Base-by-base conservation (phyloP, 306 rosid species). In the Trichosanthes cucumerina region DNA sequence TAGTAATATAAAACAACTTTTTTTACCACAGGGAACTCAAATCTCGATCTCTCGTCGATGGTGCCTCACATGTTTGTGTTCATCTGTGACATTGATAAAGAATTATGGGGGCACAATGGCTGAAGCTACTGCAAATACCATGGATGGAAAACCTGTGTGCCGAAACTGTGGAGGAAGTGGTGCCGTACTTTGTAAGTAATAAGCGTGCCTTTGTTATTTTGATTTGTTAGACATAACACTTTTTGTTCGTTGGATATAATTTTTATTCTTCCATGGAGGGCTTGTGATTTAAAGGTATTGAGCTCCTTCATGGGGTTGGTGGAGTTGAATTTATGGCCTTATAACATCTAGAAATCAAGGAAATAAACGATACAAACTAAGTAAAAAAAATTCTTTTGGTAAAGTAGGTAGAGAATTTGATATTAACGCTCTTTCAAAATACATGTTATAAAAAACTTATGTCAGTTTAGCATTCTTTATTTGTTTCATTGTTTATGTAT, bases 91-190 rank as follows among this genome's bases (percentile, higher is more conserved):
- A 50, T 85, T 90, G 70, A 82, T 84, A 52, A 79, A 76, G 83
- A 78, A 68, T 80, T 77, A 36, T 79, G 82, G 85, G 15, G 80
- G 56, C 19, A 50, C 89, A 14, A n/a, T 46, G 59, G 79, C 88
- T 46, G 79, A 74, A 65, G 63, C 84, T 23, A 66, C 82, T 28
- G 94, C 96, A 66, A 62, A 19, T n/a, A 91, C 96, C 58, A 65
- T 78, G 75, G 92, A 87, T 74, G 89, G 84, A 33, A 88, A 71
- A 83, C 88, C 96, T 0, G 91, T 13, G 5, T 95, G 98, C 79
- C 84, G 96, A 84, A 95, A 95, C 74, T 95, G 98, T 77, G 87
- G 90, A 36, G 98, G 98, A 69, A 90, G 88, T 23, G 98, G 98
- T 19, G 93, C 97, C 49, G 86, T 94, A 72, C 87, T 94, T 34